A percentile compares a stretch with the other conserved stretches of the same genome.
Evolutionary conservation across 2,329 filamentous ascomycete genomes (phyloP).

Genomic region (Claviceps cyperi): DNA sequence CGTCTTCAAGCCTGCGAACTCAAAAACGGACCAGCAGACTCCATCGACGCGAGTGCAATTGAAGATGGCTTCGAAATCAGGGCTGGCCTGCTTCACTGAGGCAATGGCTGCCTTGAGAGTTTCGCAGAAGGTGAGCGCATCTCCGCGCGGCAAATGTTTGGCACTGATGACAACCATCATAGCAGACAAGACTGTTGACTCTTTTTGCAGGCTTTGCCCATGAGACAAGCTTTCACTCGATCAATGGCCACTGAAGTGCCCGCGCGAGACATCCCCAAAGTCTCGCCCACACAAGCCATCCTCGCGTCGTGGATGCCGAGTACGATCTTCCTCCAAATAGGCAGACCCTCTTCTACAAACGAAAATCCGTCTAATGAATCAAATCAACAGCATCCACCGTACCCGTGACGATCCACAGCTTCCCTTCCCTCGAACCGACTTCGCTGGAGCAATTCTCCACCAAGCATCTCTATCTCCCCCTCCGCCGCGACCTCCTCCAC

Average conservation of each 20-base stretch:
- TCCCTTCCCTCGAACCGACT: slow-evolving; percentile 76
- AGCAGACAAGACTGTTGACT: neutral
- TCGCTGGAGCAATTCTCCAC: slow-evolving; percentile 64
- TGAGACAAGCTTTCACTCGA: slow-evolving; percentile 30
- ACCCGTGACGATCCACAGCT: slow-evolving; percentile 74
- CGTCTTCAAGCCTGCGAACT: neutral
- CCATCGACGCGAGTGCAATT: neutral
- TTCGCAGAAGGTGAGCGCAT: slow-evolving; percentile 21
- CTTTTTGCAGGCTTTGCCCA: slow-evolving; percentile 16
- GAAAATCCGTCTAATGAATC: neutral
- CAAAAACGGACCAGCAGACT: neutral
- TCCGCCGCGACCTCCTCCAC: slow-evolving; percentile 85
- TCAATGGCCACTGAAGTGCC: slow-evolving; percentile 42
- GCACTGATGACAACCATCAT: neutral
- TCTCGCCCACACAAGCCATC: slow-evolving; percentile 19
- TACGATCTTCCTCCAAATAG: slow-evolving; percentile 11
- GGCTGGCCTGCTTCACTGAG: slow-evolving; percentile 36
- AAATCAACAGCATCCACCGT: slow-evolving; percentile 43
- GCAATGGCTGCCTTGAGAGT: slow-evolving; percentile 36
- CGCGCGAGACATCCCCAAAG: slow-evolving; percentile 22
- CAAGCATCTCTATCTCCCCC: slow-evolving; percentile 72
- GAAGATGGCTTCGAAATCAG: slow-evolving; percentile 18
- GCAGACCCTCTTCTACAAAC: neutral
- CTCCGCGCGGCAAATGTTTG: neutral
- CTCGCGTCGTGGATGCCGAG: slow-evolving; percentile 31